These are phyloP conservation scores for Datisca glomerata DNA, from an alignment of 306 rosid genomes.

Conservation along the genomic window DNA sequence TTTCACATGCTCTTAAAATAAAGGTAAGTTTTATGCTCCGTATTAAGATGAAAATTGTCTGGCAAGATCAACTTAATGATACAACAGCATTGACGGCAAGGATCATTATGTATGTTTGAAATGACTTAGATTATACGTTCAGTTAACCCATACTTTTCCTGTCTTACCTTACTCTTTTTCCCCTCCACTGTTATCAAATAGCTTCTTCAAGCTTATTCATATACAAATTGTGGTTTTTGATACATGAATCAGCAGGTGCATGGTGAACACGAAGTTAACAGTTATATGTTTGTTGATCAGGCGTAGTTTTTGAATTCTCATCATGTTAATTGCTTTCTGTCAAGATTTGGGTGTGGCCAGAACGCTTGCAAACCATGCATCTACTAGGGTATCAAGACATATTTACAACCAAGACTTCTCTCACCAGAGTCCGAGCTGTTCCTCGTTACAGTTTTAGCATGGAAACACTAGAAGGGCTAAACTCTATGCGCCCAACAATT, in stretches of 20 bases:
- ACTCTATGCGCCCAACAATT: constrained; percentile 42
- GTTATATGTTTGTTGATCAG: not conserved
- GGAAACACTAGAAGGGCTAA: constrained; percentile 48
- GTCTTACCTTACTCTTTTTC: too few species aligned
- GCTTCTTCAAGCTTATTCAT: too few species aligned
- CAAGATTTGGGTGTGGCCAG: constrained; percentile 81
- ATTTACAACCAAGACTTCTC: constrained; percentile 53
- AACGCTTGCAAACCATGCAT: constrained; percentile 69
- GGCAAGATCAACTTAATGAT: too few species aligned
- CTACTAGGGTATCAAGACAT: constrained; percentile 45
- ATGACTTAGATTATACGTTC: too few species aligned
- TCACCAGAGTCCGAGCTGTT: constrained; percentile 72
- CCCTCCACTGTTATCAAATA: too few species aligned
- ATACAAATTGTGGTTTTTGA: too few species aligned
- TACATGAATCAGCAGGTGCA: too few species aligned
- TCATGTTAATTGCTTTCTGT: constrained; percentile 6
- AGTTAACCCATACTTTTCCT: too few species aligned
- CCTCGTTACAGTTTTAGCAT: constrained; percentile 65
- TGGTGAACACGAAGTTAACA: too few species aligned
- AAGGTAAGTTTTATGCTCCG: constrained; percentile 26
- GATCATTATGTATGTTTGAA: too few species aligned
- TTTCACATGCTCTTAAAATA: constrained; percentile 36
- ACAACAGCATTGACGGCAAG: too few species aligned
- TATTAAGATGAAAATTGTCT: too few species aligned
- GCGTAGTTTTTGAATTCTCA: not conserved